Percentiles rank a stretch among this genome's conserved stretches.
These are phyloP conservation scores for Pseudogymnoascus sp. DNA, from an alignment of 2,329 filamentous ascomycete species.

Conservation along the genomic window DNA sequence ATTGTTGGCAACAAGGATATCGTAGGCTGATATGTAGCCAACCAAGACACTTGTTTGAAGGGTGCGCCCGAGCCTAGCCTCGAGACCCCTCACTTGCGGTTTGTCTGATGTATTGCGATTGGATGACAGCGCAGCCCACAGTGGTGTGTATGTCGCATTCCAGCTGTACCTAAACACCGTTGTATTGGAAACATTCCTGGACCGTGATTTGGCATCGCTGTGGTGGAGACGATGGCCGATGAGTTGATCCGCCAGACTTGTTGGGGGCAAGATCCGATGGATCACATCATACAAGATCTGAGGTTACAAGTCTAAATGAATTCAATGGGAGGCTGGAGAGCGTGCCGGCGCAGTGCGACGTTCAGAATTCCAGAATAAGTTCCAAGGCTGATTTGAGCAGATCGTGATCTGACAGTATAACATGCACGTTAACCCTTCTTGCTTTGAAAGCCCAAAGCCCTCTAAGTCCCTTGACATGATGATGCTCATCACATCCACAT, in stretches of 20 bases:
- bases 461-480: not conserved
- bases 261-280: conserved; percentile 1
- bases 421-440: not conserved
- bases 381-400: not conserved
- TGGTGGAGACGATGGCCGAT: not conserved
- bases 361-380: conserved; percentile 5
- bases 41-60: not conserved
- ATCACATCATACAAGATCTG: conserved; percentile 6
- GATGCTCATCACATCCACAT: not conserved
- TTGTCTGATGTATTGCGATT: not conserved
- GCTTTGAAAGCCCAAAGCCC: not conserved
- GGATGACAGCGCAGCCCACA: not conserved
- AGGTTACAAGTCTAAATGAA: conserved; percentile 1
- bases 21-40: not conserved
- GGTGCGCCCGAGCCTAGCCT: not conserved
- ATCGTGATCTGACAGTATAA: conserved; percentile 1
- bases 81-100: not conserved
- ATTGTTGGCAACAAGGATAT: not conserved
- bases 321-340: not conserved
- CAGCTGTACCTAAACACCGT: not conserved
- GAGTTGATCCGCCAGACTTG: not conserved
- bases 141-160: not conserved
- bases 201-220: not conserved
- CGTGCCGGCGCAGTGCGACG: not conserved
- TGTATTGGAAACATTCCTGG: not conserved